Percentiles rank a stretch among this genome's conserved stretches.
These are phyloP conservation scores for Exophiala mesophila DNA, from an alignment of 2,329 filamentous ascomycete species.

Conservation along the genomic window DNA sequence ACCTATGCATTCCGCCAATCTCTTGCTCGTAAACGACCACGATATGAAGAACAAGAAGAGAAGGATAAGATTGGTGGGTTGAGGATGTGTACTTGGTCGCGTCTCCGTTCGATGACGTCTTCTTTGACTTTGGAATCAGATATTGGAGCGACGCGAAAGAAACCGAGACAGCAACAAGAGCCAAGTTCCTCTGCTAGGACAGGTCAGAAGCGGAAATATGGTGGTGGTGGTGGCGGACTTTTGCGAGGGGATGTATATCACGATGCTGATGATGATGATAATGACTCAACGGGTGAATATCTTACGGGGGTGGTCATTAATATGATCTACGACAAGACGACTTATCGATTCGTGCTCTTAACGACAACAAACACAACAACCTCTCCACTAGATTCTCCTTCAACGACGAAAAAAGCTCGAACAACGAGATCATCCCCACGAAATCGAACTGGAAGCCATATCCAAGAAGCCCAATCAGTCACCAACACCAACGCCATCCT, in stretches of 20 bases:
- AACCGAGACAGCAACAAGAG: not conserved
- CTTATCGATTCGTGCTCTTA: conserved; percentile 19
- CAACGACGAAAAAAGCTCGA: conserved; percentile 1
- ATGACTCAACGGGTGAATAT: not conserved
- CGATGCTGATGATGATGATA: not conserved
- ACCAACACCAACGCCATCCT: conserved; percentile 5
- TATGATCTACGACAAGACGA: conserved; percentile 19
- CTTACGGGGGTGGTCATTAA: not conserved
- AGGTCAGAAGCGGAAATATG: not conserved
- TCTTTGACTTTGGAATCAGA: too few relatives aligned
- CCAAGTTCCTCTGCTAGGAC: not conserved
- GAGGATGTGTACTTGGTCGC: conserved; percentile 15
- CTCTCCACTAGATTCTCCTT: conserved; percentile 4
- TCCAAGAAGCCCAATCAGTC: not conserved
- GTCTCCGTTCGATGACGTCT: not conserved
- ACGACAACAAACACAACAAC: not conserved
- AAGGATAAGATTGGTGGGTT: conserved; percentile 17
- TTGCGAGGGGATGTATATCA: too few relatives aligned
- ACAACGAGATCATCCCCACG: conserved; percentile 4
- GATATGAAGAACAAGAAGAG: conserved; percentile 21
- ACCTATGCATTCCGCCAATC: conserved; percentile 9
- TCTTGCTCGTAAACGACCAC: conserved; percentile 10
- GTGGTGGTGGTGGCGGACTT: too few relatives aligned
- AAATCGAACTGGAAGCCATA: not conserved
- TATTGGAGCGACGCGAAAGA: too few relatives aligned